A percentile compares a stretch with the other conserved stretches of the same genome.
Conservation (phyloP, 352 stramenopile genomes). For the Hyaloperonospora brassicae region DNA sequence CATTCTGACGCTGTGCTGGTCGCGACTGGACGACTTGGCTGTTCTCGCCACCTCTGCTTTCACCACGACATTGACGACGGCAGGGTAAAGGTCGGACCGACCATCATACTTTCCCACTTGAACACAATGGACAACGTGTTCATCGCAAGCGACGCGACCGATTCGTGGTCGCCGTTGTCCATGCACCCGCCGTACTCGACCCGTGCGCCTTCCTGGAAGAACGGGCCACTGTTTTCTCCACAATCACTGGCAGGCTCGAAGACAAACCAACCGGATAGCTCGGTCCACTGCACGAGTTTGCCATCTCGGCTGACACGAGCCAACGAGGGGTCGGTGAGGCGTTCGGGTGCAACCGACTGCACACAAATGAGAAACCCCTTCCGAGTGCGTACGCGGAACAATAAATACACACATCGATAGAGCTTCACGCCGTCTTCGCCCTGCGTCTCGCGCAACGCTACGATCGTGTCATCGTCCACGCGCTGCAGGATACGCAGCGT, state of each 20-base stretch:
- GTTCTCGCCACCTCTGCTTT: neutral
- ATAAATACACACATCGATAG: constrained; percentile 60
- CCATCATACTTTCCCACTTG: constrained; percentile 59
- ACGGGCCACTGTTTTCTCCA: constrained; percentile 3
- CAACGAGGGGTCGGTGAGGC: constrained; percentile 15
- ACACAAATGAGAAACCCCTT: constrained; percentile 59
- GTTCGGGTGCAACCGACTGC: constrained; percentile 42
- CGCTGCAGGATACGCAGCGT: constrained; percentile 54
- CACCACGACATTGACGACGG: constrained; percentile 22
- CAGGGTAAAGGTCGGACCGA: constrained; percentile 47
- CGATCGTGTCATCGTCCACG: constrained; percentile 63
- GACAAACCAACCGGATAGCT: constrained; percentile 59
- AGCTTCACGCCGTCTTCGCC: constrained; percentile 37
- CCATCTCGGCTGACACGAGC: constrained; percentile 29
- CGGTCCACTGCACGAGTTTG: constrained; percentile 53
- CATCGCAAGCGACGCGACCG: constrained; percentile 46
- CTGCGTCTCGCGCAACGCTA: constrained; percentile 46
- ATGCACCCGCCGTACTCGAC: constrained; percentile 65
- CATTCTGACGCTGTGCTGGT: constrained; percentile 4
- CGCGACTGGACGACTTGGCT: constrained; percentile 5
- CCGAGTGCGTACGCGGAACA: constrained; percentile 61
- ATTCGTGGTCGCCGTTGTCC: constrained; percentile 48
- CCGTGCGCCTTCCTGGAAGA: constrained; percentile 36
- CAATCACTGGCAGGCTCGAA: constrained; percentile 36
- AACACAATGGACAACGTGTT: constrained; percentile 56